Evolutionary conservation across 306 rosid species (phyloP).

Genomic region (Vigna unguiculata): DNA sequence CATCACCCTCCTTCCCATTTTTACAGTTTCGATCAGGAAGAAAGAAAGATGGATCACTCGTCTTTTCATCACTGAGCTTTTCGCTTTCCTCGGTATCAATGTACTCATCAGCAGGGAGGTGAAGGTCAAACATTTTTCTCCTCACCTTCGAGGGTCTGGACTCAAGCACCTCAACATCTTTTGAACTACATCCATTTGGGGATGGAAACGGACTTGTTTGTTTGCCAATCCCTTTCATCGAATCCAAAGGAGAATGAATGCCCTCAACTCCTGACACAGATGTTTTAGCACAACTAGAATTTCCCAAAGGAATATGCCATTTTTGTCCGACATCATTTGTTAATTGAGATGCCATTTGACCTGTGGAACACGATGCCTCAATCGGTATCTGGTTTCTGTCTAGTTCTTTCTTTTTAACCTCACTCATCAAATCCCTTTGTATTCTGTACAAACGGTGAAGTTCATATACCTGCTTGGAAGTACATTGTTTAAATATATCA

Average conservation of each 20-base stretch:
- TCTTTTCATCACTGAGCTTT: constrained; percentile 66
- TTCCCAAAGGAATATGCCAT: constrained; percentile 65
- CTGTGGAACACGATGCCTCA: constrained; percentile 69
- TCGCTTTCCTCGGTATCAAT: constrained; percentile 89
- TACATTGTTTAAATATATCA: constrained; percentile 40
- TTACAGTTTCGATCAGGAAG: constrained; percentile 55
- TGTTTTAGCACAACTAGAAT: constrained; percentile 59
- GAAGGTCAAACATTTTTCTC: constrained; percentile 87
- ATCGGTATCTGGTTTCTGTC: constrained; percentile 57
- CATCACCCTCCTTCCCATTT: constrained; percentile 50
- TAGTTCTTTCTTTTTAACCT: constrained; percentile 66
- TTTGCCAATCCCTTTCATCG: constrained; percentile 59
- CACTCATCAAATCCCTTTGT: constrained; percentile 92
- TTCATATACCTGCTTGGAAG: constrained; percentile 73
- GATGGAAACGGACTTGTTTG: constrained; percentile 59
- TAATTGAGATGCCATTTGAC: constrained; percentile 72
- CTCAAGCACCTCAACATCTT: constrained; percentile 74
- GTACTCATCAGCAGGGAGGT: constrained; percentile 86
- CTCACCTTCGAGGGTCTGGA: constrained; percentile 80
- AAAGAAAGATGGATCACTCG: constrained; percentile 49
- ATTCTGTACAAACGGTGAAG: constrained; percentile 89
- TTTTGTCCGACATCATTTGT: constrained; percentile 65
- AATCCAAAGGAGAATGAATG: constrained; percentile 68
- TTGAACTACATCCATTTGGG: constrained; percentile 65
- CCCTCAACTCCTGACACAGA: constrained; percentile 68